Base-by-base conservation (phyloP, 1,139 yeast genomes). In the Suhomyces bokatorum region DNA sequence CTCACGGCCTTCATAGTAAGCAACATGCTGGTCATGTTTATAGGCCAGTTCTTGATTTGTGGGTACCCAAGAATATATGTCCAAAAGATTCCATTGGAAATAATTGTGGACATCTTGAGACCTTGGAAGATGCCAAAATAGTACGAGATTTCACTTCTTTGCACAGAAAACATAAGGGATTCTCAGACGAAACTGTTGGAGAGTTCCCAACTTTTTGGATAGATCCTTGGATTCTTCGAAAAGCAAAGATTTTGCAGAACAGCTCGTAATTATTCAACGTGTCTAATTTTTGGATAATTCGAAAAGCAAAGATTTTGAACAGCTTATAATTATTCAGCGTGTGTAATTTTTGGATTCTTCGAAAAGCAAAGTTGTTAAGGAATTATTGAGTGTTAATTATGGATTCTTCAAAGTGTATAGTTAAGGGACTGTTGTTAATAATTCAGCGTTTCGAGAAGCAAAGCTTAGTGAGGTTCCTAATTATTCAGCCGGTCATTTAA, bases 51-150 rank as follows among this genome's bases (percentile, higher is more conserved):
- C 50, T 60, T 6, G 63, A 60, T 29, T 38, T 67, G 31, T 73
- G 78, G 78, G 58, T 61, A 1, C 64, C 64, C 6, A 44, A 45
- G n/a, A 46, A 51, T 4, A 47, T 56, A 4, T 64, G 69, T 47
- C 49, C 44, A 15, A 47, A 49, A 3, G 67, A 64, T 42, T 26
- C 26, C 3, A 48, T 56, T 22, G 66, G 66, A 6, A 48, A 52
- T 38, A 37, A 43, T 14, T 65, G 69, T 44, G 29, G 24, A 5
- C 62, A 66, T 36, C 24, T 37, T 20, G 56, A 56, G 6, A 49
- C 52, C 2, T 35, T 55, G 26, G 41, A 57, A 15, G 67, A 63
- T 39, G 52, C 55, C 9, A 49, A 54, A 12, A 43, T 43, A n/a
- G 55, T 59, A 5, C 40, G 49, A 27, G 43, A 47, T 3, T 37